Percentiles rank a stretch among this genome's conserved stretches.
Conservation (phyloP, 108 stramenopile genomes). For the Skeletonema menzelii region DNA sequence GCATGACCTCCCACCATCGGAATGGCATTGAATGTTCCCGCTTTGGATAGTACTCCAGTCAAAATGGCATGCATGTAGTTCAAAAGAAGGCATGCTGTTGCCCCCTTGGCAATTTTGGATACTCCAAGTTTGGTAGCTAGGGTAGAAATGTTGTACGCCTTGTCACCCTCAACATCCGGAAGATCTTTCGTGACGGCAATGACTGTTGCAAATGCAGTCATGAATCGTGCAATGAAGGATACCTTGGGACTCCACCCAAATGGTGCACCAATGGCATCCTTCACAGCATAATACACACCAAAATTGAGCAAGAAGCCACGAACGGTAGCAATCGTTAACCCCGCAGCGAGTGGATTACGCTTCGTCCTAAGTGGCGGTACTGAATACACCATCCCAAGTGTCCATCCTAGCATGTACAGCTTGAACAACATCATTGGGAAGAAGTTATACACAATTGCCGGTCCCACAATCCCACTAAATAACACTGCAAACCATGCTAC, state of each 20-base stretch:
- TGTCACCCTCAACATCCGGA: constrained; percentile 95
- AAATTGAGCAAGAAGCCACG: constrained; percentile 97
- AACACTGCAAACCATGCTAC: constrained; percentile 85
- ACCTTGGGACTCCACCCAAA: constrained; percentile 95
- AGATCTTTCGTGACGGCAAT: constrained; percentile 97
- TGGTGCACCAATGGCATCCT: constrained; percentile 88
- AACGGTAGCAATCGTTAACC: constrained; percentile 92
- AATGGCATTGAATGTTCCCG: constrained; percentile 71
- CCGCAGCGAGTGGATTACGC: constrained; percentile 88
- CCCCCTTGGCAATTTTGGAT: constrained; percentile 80
- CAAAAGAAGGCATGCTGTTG: constrained; percentile 67
- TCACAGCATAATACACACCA: constrained; percentile 96
- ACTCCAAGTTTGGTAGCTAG: constrained; percentile 91
- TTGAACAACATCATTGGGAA: constrained; percentile 86
- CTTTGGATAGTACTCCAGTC: constrained; percentile 62
- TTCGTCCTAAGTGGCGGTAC: constrained; percentile 94
- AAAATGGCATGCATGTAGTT: constrained; percentile 92
- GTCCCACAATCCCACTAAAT: constrained; percentile 62
- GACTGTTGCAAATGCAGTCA: constrained; percentile 92
- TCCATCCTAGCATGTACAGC: constrained; percentile 88
- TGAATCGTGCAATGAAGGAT: constrained; percentile 92
- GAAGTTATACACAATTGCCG: constrained; percentile 70
- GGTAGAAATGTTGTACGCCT: constrained; percentile 85
- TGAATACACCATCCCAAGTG: constrained; percentile 89
- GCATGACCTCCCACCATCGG: constrained; percentile 95